Base-by-base conservation (phyloP, 83 land plant species). In the Isoetes engelmannii region DNA sequence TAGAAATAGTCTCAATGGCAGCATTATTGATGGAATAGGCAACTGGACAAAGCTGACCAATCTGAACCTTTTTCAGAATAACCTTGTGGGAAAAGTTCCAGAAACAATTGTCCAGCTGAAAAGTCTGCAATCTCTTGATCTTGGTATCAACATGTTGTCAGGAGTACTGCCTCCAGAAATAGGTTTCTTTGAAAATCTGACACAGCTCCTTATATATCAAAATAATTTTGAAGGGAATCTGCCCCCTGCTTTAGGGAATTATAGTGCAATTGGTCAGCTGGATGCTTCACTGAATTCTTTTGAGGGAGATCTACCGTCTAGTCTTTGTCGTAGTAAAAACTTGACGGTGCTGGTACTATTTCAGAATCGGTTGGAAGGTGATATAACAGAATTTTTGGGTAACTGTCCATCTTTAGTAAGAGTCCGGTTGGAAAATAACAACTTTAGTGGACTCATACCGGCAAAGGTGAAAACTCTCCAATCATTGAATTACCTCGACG, bases 201-300 rank as follows among this genome's bases (percentile, higher is more conserved):
- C 74, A 9, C 53, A 47, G 44, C 59, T 89, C 54, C 67, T 76
- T 37, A 74, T 89, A 42, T 84, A 80, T 77, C 71, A 79, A n/a
- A 89, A 89, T 58, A 47, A 12, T 5, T 71, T 89, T 5, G 60
- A 57, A 10, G 92, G 92, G 42, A 63, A 21, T 15, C 81, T 88
- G 28, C 92, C 92, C 7, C 70, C 70, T 8, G 86, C 80, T 48
- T 69, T 90, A 9, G 92, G 92, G 0, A 67, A 76, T 5, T 67
- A 87, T 43, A 80, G 44, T 47, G 76, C 79, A 61, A 78, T 92
- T 0, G 49, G 61, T 5, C 70, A 80, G 67, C 73, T 89, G 12
- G 84, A 79, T 1, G 55, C 86, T 59, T 80, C 74, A 48, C 61
- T 64, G n/a, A 89, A 89, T 67, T 8, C 7, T 6, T 81, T 89